phyloP scores from a whole-genome alignment of 345 rosid species.

The Corymbia maculata region DNA sequence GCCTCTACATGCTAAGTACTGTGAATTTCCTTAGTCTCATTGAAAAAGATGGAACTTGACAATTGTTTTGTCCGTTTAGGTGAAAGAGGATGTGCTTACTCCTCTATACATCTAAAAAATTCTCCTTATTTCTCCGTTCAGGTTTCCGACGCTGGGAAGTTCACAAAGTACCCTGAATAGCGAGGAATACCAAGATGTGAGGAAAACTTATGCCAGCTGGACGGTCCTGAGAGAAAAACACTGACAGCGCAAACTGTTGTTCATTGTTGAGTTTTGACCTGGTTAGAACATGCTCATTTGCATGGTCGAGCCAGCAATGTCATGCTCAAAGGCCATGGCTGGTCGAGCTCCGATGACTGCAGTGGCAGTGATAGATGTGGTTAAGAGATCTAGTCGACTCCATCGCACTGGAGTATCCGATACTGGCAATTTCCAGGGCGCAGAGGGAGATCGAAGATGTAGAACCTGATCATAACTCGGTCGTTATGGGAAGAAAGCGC shows the following conservation, averaged over 20 bases:
- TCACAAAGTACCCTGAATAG: background rate
- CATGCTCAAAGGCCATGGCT: background rate
- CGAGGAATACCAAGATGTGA: background rate
- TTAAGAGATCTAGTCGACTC: background rate
- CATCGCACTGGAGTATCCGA: background rate
- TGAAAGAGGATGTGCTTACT: background rate
- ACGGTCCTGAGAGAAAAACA: background rate
- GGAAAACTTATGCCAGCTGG: background rate
- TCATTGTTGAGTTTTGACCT: background rate
- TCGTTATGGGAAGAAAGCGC: background rate
- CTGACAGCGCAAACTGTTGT: background rate
- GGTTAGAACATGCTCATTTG: background rate
- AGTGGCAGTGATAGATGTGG: background rate
- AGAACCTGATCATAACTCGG: background rate
- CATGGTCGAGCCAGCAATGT: background rate
- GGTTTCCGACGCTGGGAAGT: background rate
- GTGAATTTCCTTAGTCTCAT: background rate
- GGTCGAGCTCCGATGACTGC: background rate
- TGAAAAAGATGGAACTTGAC: background rate
- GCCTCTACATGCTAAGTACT: background rate
- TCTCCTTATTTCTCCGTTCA: background rate
- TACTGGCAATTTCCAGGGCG: background rate
- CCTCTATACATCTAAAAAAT: background rate
- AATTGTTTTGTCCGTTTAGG: background rate
- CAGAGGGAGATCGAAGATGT: background rate